phyloP scores from a whole-genome alignment of 1,284 basidiomycete species.

The Heterobasidion irregulare region DNA sequence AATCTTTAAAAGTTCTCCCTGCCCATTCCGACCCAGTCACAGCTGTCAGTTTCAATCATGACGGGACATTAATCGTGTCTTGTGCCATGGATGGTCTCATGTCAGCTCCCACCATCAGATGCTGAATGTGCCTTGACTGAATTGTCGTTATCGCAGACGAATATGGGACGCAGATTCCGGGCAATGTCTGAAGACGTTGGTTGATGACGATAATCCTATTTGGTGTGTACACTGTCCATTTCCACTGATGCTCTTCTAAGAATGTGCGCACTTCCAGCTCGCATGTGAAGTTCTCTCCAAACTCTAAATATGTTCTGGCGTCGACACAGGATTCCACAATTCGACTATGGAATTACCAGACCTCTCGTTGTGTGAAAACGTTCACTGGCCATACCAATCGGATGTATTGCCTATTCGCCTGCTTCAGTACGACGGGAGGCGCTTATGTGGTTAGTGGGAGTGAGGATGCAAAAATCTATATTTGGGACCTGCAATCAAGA shows the following conservation, averaged over 20 bases:
- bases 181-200: constrained; percentile 94
- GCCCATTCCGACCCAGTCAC: constrained; percentile 98
- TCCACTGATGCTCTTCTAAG: not conserved
- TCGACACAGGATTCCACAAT: constrained; percentile 91
- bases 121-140: not conserved
- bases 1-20: constrained; percentile 73
- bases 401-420: constrained; percentile 66
- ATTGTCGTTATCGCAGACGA: constrained; percentile 53
- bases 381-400: constrained; percentile 79
- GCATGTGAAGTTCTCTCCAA: constrained; percentile 85
- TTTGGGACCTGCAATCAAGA: constrained; percentile 89
- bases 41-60: constrained; percentile 86
- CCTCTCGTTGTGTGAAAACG: constrained; percentile 89
- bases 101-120: constrained; percentile 37
- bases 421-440: constrained; percentile 44
- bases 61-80: constrained; percentile 90
- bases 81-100: constrained; percentile 96
- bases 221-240: constrained; percentile 44
- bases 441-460: constrained; percentile 82
- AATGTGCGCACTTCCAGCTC: constrained; percentile 40
- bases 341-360: constrained; percentile 90
- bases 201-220: constrained; percentile 93
- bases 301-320: constrained; percentile 82
- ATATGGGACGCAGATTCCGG: constrained; percentile 96
- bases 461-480: constrained; percentile 81